Percentiles rank a stretch among this genome's conserved stretches.
These are phyloP conservation scores for Solanum etuberosum DNA, from an alignment of 257 asterid species.

Conservation along the genomic window DNA sequence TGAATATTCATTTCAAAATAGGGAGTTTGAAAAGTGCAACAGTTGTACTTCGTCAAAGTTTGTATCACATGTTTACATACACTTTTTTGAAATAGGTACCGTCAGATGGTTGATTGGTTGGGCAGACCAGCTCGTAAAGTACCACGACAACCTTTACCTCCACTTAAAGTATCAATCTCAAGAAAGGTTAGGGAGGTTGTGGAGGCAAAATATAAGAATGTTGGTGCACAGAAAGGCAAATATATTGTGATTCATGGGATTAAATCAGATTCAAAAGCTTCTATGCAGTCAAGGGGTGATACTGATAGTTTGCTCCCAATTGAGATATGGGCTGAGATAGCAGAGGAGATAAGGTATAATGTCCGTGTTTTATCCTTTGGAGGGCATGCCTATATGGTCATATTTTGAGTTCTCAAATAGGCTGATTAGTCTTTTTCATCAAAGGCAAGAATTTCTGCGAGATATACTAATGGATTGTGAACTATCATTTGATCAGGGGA, in stretches of 20 bases:
- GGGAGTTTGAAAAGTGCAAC: neutral
- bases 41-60: neutral
- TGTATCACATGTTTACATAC: neutral
- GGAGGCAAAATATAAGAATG: constrained; percentile 55
- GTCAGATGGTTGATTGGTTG: constrained; percentile 66
- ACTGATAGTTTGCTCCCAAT: constrained; percentile 86
- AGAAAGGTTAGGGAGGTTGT: constrained; percentile 71
- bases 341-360: constrained; percentile 51
- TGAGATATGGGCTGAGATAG: constrained; percentile 65
- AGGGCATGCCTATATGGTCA: neutral
- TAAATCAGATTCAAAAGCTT: constrained; percentile 82
- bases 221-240: constrained; percentile 64
- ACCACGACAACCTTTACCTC: constrained; percentile 57
- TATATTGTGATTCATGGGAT: constrained; percentile 80
- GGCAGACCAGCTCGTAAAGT: constrained; percentile 66
- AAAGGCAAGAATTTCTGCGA: neutral
- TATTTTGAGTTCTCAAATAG: neutral
- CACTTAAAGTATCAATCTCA: constrained; percentile 55
- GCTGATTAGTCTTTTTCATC: neutral
- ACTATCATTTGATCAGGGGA: constrained; percentile 33
- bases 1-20: neutral
- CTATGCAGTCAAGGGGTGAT: constrained; percentile 84
- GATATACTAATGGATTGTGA: neutral
- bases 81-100: constrained; percentile 34
- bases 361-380: neutral